Base-by-base conservation (phyloP, 1,284 basidiomycete species). In the Takashimella tepidaria region DNA sequence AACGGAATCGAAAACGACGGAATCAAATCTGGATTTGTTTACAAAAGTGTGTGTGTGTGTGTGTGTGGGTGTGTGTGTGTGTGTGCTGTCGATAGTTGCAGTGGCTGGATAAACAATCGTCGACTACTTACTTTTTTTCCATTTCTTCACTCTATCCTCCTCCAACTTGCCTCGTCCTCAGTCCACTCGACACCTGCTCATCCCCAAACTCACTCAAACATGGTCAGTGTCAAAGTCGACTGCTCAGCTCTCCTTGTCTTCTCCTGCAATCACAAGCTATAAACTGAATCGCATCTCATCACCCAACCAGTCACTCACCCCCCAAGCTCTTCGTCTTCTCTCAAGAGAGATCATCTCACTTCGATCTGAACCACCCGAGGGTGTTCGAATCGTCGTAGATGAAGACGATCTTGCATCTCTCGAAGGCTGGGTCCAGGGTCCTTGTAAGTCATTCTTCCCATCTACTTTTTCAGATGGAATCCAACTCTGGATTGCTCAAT, bases 291-390 rank as follows among this genome's bases (percentile, higher is more conserved):
- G 31, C 31, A 37, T 47, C 24, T 21, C 16, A n/a, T 49, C 37
- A 12, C n/a, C 23, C 21, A 8, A 20, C 84, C 85, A 72, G 78
- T 67, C 70, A 5, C 64, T 76, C 53, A 73, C 74, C 41, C 66
- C 72, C 13, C 69, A 73, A 57, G 75, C 76, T 16, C 68, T 79
- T 43, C 73, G 78, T 22, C 69, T 76, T 16, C 67, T 95, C 64
- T 87, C 92, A 80, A 84, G 87, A 56, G 91, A 95, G 78, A 80
- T 92, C 51, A 81, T 79, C 26, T 84, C 87, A 62, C 82, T 93
- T 57, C 84, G 84, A 73, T 84, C 80, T 55, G 85, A 79, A 57
- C 91, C 91, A 44, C 88, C 87, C 13, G 91, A 93, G 70, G 91
- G 90, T 20, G 89, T 93, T 64, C 84, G 91, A 65, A 80, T 93